A percentile compares a stretch with the other conserved stretches of the same genome.
Evolutionary conservation across 192 early-diverging fungal species (phyloP).

Genomic region (Gamsiella multidivaricata): DNA sequence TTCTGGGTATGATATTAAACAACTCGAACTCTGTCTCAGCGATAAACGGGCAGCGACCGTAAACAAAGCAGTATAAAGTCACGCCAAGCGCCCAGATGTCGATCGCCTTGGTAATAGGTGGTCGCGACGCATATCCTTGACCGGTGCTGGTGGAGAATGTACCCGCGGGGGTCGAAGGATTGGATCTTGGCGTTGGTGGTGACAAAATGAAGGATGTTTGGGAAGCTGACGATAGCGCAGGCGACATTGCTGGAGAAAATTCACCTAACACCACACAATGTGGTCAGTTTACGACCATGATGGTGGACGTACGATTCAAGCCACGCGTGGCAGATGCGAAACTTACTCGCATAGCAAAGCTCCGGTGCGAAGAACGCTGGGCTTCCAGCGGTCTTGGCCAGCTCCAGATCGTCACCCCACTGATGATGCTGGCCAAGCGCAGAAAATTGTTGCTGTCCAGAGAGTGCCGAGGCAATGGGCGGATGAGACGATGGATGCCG

Average conservation of each 20-base stretch:
- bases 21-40: constrained; percentile 97
- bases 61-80: constrained; percentile 94
- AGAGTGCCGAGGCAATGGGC: constrained; percentile 20
- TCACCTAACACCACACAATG: constrained; percentile 25
- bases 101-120: constrained; percentile 85
- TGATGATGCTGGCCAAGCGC: constrained; percentile 53
- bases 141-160: constrained; percentile 18
- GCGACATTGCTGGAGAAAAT: constrained; percentile 32
- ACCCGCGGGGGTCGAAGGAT: constrained; percentile 28
- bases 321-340: not conserved
- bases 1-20: constrained; percentile 88
- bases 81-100: constrained; percentile 99
- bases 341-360: constrained; percentile 80
- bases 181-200: constrained; percentile 33
- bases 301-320: not conserved
- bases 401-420: constrained; percentile 80
- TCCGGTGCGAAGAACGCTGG: constrained; percentile 99
- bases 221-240: constrained; percentile 31
- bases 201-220: constrained; percentile 45
- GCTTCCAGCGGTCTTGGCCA: constrained; percentile 94
- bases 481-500: constrained; percentile 38
- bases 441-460: constrained; percentile 20
- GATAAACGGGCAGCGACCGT: constrained; percentile 91
- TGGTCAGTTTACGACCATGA: not conserved
- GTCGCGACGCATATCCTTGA: constrained; percentile 34